Percentiles rank a stretch among this genome's conserved stretches.
phyloP scores from a whole-genome alignment of 352 stramenopile genomes.

The Lagenidium giganteum region DNA sequence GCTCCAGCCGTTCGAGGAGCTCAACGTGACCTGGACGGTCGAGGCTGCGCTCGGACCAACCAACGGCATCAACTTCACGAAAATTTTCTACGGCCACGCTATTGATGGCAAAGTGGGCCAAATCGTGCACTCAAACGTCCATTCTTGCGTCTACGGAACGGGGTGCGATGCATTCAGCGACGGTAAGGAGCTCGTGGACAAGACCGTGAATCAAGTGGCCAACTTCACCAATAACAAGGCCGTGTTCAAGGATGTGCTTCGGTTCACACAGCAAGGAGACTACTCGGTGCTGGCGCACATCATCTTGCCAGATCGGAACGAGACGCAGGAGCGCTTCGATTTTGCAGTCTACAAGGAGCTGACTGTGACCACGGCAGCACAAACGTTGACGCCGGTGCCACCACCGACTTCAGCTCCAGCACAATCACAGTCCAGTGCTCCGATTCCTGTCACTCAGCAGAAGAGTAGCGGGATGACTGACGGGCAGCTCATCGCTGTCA shows the following conservation, averaged over 20 bases:
- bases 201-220: slow-evolving; percentile 21
- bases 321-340: slow-evolving; percentile 15
- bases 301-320: slow-evolving; percentile 18
- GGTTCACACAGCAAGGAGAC: slow-evolving; percentile 13
- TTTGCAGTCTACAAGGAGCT: slow-evolving; percentile 20
- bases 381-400: slow-evolving; percentile 4
- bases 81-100: slow-evolving; percentile 15
- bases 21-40: slow-evolving; percentile 21
- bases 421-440: too few relatives aligned
- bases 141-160: slow-evolving; percentile 23
- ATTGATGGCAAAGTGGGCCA: slow-evolving; percentile 13
- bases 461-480: too few relatives aligned
- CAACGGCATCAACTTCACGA: slow-evolving; percentile 18
- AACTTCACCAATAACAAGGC: slow-evolving; percentile 20
- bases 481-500: too few relatives aligned
- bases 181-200: slow-evolving; percentile 21
- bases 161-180: slow-evolving; percentile 24
- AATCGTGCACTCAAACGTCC: slow-evolving; percentile 26
- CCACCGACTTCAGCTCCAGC: too few relatives aligned
- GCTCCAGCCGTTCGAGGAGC: slow-evolving; percentile 10
- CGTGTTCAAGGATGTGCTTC: slow-evolving; percentile 14
- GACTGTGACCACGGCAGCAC: neutral
- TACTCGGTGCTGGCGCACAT: slow-evolving; percentile 29
- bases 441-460: too few relatives aligned
- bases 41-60: slow-evolving; percentile 8